Conservation (phyloP, 208 protist genomes). For the Wallacemonas collosoma region DNA sequence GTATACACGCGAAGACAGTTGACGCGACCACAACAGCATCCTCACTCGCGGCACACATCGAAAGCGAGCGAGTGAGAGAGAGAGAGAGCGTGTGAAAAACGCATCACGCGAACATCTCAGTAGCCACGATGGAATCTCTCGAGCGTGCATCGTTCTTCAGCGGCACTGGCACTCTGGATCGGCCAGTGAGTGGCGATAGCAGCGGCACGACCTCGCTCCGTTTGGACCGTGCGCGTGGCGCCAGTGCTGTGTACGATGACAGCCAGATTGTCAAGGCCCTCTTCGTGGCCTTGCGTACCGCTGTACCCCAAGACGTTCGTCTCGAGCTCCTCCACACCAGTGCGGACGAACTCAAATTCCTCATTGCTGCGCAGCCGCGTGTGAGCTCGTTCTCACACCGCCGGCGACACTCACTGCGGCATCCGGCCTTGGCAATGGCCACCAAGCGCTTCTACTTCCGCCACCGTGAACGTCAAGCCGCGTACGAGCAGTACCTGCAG, state of each 20-base stretch:
- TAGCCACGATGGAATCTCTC: too few relatives aligned
- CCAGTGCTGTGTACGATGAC: constrained; percentile 22
- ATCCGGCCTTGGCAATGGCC: constrained; percentile 82
- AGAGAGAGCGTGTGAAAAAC: too few relatives aligned
- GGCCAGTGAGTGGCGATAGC: constrained; percentile 7
- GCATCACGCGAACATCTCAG: too few relatives aligned
- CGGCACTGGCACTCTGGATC: neutral
- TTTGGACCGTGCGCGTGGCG: neutral
- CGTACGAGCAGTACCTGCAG: constrained; percentile 15
- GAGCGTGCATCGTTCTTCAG: constrained; percentile 1
- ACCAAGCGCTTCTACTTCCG: constrained; percentile 68
- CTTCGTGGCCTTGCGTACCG: constrained; percentile 66
- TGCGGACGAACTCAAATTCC: constrained; percentile 67
- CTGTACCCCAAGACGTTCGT: constrained; percentile 57
- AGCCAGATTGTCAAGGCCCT: constrained; percentile 50
- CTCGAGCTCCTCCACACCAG: constrained; percentile 37
- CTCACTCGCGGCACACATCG: too few relatives aligned
- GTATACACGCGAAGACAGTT: too few relatives aligned
- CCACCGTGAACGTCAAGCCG: constrained; percentile 29
- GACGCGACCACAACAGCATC: too few relatives aligned
- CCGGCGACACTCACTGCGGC: constrained; percentile 66
- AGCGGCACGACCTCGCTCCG: neutral
- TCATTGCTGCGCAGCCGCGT: constrained; percentile 70
- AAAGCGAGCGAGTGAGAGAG: too few relatives aligned
- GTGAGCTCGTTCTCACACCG: constrained; percentile 74